Conservation (phyloP, 169 alveolate genomes). For the Eimeria zaria region DNA sequence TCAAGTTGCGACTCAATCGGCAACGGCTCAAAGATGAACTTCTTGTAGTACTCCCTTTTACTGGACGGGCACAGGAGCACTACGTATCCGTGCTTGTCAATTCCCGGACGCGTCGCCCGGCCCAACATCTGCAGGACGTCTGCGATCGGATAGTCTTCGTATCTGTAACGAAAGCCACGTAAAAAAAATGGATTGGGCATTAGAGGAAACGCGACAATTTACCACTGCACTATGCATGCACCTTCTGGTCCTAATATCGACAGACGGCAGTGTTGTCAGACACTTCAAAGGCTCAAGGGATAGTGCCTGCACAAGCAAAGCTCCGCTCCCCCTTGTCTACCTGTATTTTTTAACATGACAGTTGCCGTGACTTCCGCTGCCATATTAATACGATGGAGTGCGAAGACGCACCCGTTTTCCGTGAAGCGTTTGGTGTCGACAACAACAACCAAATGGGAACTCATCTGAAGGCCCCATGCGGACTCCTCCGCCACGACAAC, state of each 20-base stretch:
- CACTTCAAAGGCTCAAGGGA: neutral
- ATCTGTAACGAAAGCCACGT: slow-evolving; percentile 85
- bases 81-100: slow-evolving; percentile 86
- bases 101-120: slow-evolving; percentile 89
- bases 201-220: neutral
- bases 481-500: slow-evolving; percentile 95
- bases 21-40: slow-evolving; percentile 98
- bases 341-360: neutral
- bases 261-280: neutral
- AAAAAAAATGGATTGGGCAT: neutral
- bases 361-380: neutral
- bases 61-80: slow-evolving; percentile 95
- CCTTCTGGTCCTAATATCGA: neutral
- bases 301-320: neutral
- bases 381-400: neutral
- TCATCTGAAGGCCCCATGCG: slow-evolving; percentile 95
- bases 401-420: slow-evolving; percentile 84
- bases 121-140: slow-evolving; percentile 97
- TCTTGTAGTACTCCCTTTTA: slow-evolving; percentile 97
- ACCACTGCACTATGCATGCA: neutral
- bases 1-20: slow-evolving; percentile 99
- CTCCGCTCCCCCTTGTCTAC: neutral
- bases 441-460: slow-evolving; percentile 92
- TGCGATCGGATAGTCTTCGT: slow-evolving; percentile 97
- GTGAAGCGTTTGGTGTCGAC: slow-evolving; percentile 91